phyloP scores from a whole-genome alignment of 2,329 filamentous ascomycete species.

The Zymoseptoria crescenta region DNA sequence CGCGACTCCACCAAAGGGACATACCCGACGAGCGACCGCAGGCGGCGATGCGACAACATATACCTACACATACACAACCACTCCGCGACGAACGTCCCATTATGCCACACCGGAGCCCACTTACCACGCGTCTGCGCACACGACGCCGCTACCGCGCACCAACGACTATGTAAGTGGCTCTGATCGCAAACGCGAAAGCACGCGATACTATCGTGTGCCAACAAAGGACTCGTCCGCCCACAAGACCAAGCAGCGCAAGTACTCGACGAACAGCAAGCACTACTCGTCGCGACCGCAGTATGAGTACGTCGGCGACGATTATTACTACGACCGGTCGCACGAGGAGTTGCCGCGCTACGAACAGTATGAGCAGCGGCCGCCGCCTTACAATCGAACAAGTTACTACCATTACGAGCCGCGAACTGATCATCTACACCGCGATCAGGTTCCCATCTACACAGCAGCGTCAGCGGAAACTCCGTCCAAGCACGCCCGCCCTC shows the following conservation, averaged over 20 bases:
- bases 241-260: constrained; percentile 24
- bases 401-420: constrained; percentile 40
- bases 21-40: constrained; percentile 49
- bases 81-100: constrained; percentile 15
- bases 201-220: constrained; percentile 27
- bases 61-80: constrained; percentile 35
- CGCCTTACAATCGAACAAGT: constrained; percentile 47
- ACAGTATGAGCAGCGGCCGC: constrained; percentile 35
- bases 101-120: constrained; percentile 18
- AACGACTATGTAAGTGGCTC: constrained; percentile 61
- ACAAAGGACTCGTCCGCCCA: constrained; percentile 20
- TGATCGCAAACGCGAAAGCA: constrained; percentile 35
- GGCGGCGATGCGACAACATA: constrained; percentile 39
- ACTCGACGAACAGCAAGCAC: constrained; percentile 38
- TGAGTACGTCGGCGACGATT: constrained; percentile 41
- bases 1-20: constrained; percentile 42
- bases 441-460: constrained; percentile 43
- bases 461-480: constrained; percentile 33
- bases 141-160: constrained; percentile 46
- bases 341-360: constrained; percentile 35
- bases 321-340: constrained; percentile 48
- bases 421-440: constrained; percentile 47
- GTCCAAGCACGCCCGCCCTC: constrained; percentile 17
- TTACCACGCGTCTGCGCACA: constrained; percentile 36
- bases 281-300: constrained; percentile 47